Evolutionary conservation across 495 filamentous ascomycete species (phyloP).

Genomic region (Hypomontagnella submonticulosa): DNA sequence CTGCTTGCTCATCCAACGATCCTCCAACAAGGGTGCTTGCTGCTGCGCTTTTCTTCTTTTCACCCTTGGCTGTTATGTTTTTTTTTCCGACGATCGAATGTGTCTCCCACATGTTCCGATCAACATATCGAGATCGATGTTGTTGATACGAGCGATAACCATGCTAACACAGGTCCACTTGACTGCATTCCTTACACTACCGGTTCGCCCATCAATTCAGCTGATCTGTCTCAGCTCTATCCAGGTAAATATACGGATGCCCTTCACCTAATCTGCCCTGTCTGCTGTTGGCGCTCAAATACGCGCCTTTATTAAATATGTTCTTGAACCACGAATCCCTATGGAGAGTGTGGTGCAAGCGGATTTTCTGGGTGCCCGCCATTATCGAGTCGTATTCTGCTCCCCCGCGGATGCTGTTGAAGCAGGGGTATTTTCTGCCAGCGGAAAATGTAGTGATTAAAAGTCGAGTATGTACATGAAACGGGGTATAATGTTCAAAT

Average conservation of each 20-base stretch:
- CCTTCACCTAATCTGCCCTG: constrained; percentile 1
- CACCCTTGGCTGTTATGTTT: constrained; percentile 10
- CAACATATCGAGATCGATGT: constrained; percentile 10
- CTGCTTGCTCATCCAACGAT: constrained; percentile 36
- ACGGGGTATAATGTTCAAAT: constrained; percentile 47
- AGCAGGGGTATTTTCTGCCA: constrained; percentile 42
- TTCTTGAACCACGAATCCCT: background rate
- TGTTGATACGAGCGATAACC: constrained; percentile 17
- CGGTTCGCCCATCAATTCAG: constrained; percentile 23
- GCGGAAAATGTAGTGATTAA: constrained; percentile 40
- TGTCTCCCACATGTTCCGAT: constrained; percentile 9
- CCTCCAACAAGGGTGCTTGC: constrained; percentile 4
- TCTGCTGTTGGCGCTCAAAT: background rate
- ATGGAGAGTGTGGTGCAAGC: constrained; percentile 14
- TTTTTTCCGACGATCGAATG: constrained; percentile 1
- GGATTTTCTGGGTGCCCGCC: constrained; percentile 9
- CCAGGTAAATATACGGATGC: constrained; percentile 26
- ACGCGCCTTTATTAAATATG: constrained; percentile 25
- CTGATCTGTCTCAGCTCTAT: constrained; percentile 18
- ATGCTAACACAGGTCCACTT: constrained; percentile 3
- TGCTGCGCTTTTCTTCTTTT: constrained; percentile 8
- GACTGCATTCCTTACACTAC: constrained; percentile 8
- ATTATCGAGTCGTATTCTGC: constrained; percentile 8
- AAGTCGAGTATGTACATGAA: constrained; percentile 44
- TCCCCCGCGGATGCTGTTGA: constrained; percentile 32